Evolutionary conservation across 1,139 yeast species (phyloP), one percentile per base, ranked within the genome.

Genomic region (Blastobotrys elegans): DNA sequence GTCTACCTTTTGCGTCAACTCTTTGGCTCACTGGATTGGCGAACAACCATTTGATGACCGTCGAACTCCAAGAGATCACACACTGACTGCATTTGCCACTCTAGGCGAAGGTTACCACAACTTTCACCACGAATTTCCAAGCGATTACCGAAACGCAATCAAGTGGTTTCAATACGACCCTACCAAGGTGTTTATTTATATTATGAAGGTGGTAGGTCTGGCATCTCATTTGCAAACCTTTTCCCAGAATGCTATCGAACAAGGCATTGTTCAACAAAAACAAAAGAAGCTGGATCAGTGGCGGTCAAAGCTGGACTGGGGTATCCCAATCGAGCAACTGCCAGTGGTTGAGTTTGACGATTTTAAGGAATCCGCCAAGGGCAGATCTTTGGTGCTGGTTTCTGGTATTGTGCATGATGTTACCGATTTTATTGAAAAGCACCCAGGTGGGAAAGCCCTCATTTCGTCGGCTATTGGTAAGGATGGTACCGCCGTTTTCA

Each of bases 111-210:
- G 98, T 52, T 90, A 92, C 79, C 98, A 92, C 72, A 92, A 92
- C 75, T 92, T 92, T 83, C 98, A 92, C 72, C 98, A 92, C 73
- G 97, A 94, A 75, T 92, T 90, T 80, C 98, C 98, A 58, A 81
- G 95, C 41, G 98, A 92, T 74, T 92, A 92, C 79, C 82, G 98
- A 76, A 92, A 92, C 66, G 98, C 98, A 43, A 79, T 92, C 66
- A 86, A 82, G 70, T 94, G 98, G 98, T 92, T 86, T 76, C 98
- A 94, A 77, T 92, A 84, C 70, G 98, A 92, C 69, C 98, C 98
- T 58, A 92, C 97, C 57, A 92, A 92, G 77, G 65, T 84, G 52
- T 65, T 80, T 53, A 90, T 92, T 66, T 88, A 80, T 75, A 43
- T 69, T 37, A 70, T 79, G 62, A 84, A 90, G 50, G 79, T 83